Base-by-base conservation (phyloP, 768 basidiomycete genomes). In the Boletus tomentosulus region DNA sequence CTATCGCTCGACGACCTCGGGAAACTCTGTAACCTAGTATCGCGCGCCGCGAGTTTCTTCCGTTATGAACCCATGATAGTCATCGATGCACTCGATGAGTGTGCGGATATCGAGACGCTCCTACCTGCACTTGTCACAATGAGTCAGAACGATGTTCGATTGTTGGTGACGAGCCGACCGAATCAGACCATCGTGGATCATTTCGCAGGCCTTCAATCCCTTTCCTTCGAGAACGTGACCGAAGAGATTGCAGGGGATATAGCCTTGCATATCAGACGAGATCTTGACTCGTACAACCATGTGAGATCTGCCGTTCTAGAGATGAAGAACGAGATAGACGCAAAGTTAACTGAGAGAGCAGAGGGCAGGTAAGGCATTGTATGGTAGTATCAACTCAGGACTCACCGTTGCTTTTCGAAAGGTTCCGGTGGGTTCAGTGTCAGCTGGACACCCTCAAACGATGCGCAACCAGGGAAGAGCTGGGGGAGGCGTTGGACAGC, bases 41-140 rank as follows among this genome's bases (percentile, higher is more conserved):
- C 34, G 16, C 46, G 42, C 11, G 41, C 51, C 1, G 46, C 51
- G 4, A 28, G 25, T 22, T 43, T 16, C 34, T 51, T 57, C 28
- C 28, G 13, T 33, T 27, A 22, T 4, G 25, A 46, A 16, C 56
- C 56, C 15, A 10, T 57, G 16, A 45, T 57, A 34, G 48, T 57
- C 8, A 57, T 57, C 22, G 57, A 57, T 15, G 57, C 48, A 6
- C 53, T 57, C 6, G 57, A 57, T 13, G 57, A 57, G 27, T 57
- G 57, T 34, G 31, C 37, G 1, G 42, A 53, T 38, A 16, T 53
- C 8, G 19, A 44, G 11, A 41, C 24, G 8, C 50, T 57, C 12
- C 33, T 57, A 7, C 12, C 15, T 24, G 35, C 35, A 3, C 22
- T 55, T 12, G 16, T 30, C 28, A 12, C n/a, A 13, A 8, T 54